These are phyloP conservation scores for Ganoderma meredithae DNA, from an alignment of 1,284 basidiomycete species.

Conservation along the genomic window DNA sequence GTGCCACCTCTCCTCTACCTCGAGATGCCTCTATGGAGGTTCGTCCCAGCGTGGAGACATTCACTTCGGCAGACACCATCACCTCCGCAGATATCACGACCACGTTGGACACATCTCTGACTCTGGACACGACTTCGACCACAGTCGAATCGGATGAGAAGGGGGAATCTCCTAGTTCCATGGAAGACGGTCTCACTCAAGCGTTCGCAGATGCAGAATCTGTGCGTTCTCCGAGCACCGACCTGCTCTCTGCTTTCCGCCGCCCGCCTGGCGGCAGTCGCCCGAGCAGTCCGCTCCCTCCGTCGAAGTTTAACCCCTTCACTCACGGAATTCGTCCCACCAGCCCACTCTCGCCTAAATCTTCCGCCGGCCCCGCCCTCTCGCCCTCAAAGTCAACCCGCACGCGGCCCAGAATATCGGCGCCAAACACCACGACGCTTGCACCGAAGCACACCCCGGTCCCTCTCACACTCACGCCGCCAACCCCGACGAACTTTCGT, in stretches of 20 bases:
- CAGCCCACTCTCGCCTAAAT: constrained; percentile 25
- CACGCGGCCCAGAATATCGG: constrained; percentile 39
- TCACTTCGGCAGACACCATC: constrained; percentile 20
- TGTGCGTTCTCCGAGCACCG: constrained; percentile 41
- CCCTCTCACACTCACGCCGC: constrained; percentile 39
- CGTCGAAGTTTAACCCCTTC: constrained; percentile 22
- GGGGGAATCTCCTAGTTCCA: constrained; percentile 15
- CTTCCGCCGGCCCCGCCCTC: constrained; percentile 24
- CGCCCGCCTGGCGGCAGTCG: constrained; percentile 14
- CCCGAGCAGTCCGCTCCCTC: constrained; percentile 18
- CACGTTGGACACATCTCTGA: constrained; percentile 22
- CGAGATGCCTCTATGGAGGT: constrained; percentile 13
- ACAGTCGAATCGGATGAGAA: constrained; percentile 29
- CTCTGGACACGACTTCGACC: constrained; percentile 16
- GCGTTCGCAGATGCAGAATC: constrained; percentile 43
- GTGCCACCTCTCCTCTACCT: constrained; percentile 33
- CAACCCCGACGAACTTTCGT: constrained; percentile 31
- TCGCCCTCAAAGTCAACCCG: constrained; percentile 34
- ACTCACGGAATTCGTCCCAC: constrained; percentile 10
- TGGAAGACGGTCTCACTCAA: constrained; percentile 32
- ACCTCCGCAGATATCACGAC: constrained; percentile 20
- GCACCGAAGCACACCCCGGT: constrained; percentile 37
- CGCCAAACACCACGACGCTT: constrained; percentile 40
- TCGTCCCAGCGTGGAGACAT: constrained; percentile 30
- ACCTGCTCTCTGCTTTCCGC: constrained; percentile 40